A percentile compares a stretch with the other conserved stretches of the same genome.
phyloP scores from a whole-genome alignment of 495 filamentous ascomycete species.

The Annulohypoxylon nitens region DNA sequence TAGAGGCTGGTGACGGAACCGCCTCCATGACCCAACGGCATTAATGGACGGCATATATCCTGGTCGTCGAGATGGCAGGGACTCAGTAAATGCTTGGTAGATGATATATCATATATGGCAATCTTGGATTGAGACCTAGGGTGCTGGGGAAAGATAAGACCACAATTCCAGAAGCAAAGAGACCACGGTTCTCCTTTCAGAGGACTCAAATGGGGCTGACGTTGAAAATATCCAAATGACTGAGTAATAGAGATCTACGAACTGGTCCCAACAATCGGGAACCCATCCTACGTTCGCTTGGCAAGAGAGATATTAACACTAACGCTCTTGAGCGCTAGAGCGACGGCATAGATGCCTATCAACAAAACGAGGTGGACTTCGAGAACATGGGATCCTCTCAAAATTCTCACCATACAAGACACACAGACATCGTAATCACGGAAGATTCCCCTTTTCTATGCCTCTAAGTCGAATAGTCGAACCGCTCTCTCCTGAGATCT shows the following conservation, averaged over 20 bases:
- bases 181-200: neutral
- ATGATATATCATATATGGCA: neutral
- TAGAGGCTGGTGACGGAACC: neutral
- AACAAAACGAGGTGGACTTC: neutral
- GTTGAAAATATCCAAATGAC: neutral
- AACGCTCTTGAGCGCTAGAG: neutral
- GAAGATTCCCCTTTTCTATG: neutral
- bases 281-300: neutral
- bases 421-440: neutral
- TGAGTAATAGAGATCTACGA: neutral
- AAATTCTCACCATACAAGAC: constrained; percentile 2
- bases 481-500: neutral
- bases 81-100: neutral
- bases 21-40: neutral
- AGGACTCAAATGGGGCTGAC: neutral
- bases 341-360: neutral
- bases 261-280: neutral
- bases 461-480: neutral
- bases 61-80: neutral
- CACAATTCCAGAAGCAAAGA: neutral
- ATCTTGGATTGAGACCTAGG: neutral
- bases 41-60: neutral
- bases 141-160: neutral
- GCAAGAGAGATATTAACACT: neutral
- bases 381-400: neutral